phyloP scores from a whole-genome alignment of 176 grass and related monocot species.

The Phragmites australis region DNA sequence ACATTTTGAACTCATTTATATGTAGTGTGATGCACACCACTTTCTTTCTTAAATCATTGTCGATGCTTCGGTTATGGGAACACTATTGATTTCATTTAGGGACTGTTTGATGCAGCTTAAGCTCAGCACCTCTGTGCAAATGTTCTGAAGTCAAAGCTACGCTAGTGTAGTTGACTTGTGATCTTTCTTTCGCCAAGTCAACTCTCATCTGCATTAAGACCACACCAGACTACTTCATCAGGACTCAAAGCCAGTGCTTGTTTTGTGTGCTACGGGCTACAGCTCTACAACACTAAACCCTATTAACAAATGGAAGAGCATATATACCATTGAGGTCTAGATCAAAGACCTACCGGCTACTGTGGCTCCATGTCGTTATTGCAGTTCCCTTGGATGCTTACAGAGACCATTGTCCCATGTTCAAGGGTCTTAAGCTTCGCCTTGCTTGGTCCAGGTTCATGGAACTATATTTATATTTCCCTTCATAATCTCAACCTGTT shows the following conservation, averaged over 20 bases:
- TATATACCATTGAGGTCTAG: neutral
- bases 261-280: neutral
- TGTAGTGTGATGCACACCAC: neutral
- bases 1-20: neutral
- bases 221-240: neutral
- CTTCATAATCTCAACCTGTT: constrained; percentile 42
- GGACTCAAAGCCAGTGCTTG: constrained; percentile 4
- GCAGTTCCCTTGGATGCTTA: constrained; percentile 25
- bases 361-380: constrained; percentile 24
- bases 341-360: neutral
- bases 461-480: constrained; percentile 35
- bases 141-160: neutral
- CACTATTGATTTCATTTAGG: neutral
- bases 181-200: constrained; percentile 3
- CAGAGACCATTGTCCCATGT: constrained; percentile 44
- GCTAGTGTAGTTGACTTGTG: neutral
- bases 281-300: neutral
- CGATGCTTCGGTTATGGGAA: neutral
- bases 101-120: neutral
- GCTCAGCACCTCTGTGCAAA: neutral
- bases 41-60: neutral
- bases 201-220: neutral
- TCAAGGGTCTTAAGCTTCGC: constrained; percentile 36
- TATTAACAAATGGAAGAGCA: constrained; percentile 22
- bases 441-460: constrained; percentile 27